Percentiles rank a stretch among this genome's conserved stretches.
Conservation (phyloP, 2,329 filamentous ascomycete genomes). For the Exophiala sp. region DNA sequence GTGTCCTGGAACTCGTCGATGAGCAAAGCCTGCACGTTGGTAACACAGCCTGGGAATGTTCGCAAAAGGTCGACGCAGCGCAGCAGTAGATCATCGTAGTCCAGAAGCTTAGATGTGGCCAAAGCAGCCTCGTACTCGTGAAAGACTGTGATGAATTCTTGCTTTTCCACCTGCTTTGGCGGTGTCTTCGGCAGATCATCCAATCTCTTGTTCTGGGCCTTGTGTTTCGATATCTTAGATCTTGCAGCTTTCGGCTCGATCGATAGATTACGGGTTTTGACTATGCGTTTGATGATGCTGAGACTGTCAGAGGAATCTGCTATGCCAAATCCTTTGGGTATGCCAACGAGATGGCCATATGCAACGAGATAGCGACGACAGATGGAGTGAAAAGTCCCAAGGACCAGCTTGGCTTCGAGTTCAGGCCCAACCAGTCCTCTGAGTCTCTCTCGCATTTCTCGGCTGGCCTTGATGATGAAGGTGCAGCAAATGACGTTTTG, state of each 20-base stretch:
- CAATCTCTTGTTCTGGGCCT: slow-evolving; percentile 53
- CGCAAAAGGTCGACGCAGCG: slow-evolving; percentile 76
- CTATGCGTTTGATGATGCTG: slow-evolving; percentile 74
- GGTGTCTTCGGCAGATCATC: slow-evolving; percentile 39
- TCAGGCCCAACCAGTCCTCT: slow-evolving; percentile 74
- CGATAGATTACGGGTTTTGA: slow-evolving; percentile 66
- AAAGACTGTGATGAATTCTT: slow-evolving; percentile 67
- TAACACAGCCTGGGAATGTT: slow-evolving; percentile 72
- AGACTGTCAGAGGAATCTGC: slow-evolving; percentile 79
- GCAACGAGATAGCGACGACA: slow-evolving; percentile 76
- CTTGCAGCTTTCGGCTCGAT: slow-evolving; percentile 70
- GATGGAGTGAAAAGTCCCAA: slow-evolving; percentile 95
- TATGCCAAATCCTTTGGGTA: slow-evolving; percentile 82
- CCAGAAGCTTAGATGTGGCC: slow-evolving; percentile 72
- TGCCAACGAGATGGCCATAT: slow-evolving; percentile 80
- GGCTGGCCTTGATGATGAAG: slow-evolving; percentile 92
- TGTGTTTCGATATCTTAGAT: slow-evolving; percentile 67
- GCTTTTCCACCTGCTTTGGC: slow-evolving; percentile 45
- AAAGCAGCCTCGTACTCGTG: slow-evolving; percentile 75
- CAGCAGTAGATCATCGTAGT: slow-evolving; percentile 90
- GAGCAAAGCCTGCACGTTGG: slow-evolving; percentile 83
- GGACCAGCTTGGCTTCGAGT: slow-evolving; percentile 69
- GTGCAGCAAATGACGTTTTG: slow-evolving; percentile 92
- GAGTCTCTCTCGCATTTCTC: slow-evolving; percentile 89
- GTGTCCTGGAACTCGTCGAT: slow-evolving; percentile 99